phyloP scores from a whole-genome alignment of 805 yeast species.

The Babjeviella inositovora region DNA sequence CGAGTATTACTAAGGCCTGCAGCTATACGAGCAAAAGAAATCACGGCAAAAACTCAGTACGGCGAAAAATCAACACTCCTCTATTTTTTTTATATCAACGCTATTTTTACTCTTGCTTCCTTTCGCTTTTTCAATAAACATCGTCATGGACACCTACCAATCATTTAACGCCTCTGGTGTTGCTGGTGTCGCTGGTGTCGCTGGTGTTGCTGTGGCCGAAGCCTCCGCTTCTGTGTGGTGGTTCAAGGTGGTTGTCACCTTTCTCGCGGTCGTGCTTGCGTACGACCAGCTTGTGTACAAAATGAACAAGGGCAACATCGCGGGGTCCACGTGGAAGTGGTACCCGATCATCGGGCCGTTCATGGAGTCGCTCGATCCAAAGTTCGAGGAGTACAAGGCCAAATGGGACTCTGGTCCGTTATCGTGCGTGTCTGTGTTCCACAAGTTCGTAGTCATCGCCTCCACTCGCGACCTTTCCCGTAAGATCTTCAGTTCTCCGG shows the following conservation, averaged over 20 bases:
- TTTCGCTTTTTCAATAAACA: too few relatives aligned
- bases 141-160: too few relatives aligned
- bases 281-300: conserved; percentile 75
- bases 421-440: conserved; percentile 95
- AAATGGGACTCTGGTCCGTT: conserved; percentile 94
- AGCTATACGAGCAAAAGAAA: too few relatives aligned
- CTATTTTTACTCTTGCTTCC: too few relatives aligned
- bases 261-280: conserved; percentile 28
- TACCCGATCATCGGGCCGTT: conserved; percentile 98
- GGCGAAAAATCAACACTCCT: too few relatives aligned
- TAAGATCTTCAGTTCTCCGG: conserved; percentile 72
- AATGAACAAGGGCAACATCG: conserved; percentile 70
- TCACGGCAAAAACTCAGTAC: too few relatives aligned
- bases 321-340: conserved; percentile 75
- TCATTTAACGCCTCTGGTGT: too few relatives aligned
- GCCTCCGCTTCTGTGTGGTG: conserved; percentile 13
- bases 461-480: conserved; percentile 78
- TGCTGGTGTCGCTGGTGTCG: too few relatives aligned
- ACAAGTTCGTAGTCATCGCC: conserved; percentile 93
- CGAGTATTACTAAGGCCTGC: too few relatives aligned
- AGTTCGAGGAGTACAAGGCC: conserved; percentile 81
- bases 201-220: too few relatives aligned
- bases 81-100: too few relatives aligned
- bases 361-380: conserved; percentile 86
- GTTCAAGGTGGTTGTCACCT: conserved; percentile 32